Conservation (phyloP, 805 yeast genomes). For the Cyberlindnera samutprakarnensis region DNA sequence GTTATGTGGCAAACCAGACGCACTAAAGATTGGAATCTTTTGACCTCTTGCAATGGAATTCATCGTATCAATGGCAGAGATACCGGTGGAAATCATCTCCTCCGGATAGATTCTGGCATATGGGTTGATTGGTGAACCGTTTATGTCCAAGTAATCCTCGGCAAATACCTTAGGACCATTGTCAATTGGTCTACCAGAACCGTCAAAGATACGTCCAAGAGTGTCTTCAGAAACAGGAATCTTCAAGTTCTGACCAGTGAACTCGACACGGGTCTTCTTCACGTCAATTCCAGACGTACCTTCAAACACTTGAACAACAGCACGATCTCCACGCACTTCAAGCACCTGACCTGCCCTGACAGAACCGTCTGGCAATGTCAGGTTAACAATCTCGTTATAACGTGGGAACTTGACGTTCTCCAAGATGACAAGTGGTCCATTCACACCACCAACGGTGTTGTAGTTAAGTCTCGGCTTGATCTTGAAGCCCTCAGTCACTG, state of each 20-base stretch:
- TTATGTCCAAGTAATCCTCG: slow-evolving; percentile 96
- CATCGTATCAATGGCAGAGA: slow-evolving; percentile 98
- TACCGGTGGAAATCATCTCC: slow-evolving; percentile 99
- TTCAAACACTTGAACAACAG: slow-evolving; percentile 97
- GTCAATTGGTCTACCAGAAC: slow-evolving; percentile 97
- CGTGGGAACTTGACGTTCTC: slow-evolving; percentile 85
- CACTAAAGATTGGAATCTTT: slow-evolving; percentile 97
- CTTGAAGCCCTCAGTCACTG: slow-evolving; percentile 86
- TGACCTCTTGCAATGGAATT: slow-evolving; percentile 99
- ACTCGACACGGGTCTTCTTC: slow-evolving; percentile 93
- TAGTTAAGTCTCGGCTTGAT: slow-evolving; percentile 87
- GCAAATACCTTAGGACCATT: slow-evolving; percentile 98
- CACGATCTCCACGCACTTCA: slow-evolving; percentile 95
- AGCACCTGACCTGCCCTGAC: slow-evolving; percentile 95
- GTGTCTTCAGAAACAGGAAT: slow-evolving; percentile 95
- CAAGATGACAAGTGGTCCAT: slow-evolving; percentile 93
- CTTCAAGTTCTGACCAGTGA: slow-evolving; percentile 90
- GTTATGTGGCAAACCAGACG: slow-evolving; percentile 98
- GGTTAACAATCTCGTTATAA: slow-evolving; percentile 92
- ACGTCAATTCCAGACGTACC: slow-evolving; percentile 99
- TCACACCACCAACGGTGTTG: slow-evolving; percentile 97
- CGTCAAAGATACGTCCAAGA: slow-evolving; percentile 97
- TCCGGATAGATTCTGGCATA: slow-evolving; percentile 98
- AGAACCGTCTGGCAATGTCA: slow-evolving; percentile 94
- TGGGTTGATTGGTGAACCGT: slow-evolving; percentile 98